These are phyloP conservation scores for Penicillium sp. DNA, from an alignment of 2,329 filamentous ascomycete genomes.

Conservation along the genomic window DNA sequence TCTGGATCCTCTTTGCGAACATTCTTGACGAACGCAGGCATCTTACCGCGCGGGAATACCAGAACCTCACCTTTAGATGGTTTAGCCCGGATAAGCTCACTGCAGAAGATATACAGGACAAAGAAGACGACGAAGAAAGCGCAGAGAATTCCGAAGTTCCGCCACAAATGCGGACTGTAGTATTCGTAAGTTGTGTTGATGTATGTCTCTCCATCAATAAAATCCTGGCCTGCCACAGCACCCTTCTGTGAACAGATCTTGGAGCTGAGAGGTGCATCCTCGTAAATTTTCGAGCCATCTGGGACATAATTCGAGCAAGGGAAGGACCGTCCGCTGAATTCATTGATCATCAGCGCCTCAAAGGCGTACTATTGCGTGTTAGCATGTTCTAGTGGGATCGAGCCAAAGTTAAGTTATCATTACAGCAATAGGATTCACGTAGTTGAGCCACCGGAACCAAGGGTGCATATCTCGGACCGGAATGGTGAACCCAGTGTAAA, in stretches of 20 bases:
- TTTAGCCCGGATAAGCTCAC: slow-evolving; percentile 54
- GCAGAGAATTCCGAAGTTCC: slow-evolving; percentile 59
- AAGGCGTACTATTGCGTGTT: slow-evolving; percentile 54
- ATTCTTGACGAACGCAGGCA: slow-evolving; percentile 40
- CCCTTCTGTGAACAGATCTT: slow-evolving; percentile 53
- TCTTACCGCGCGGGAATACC: slow-evolving; percentile 62
- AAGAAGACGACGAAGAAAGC: slow-evolving; percentile 55
- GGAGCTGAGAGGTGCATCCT: slow-evolving; percentile 28
- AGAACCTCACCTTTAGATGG: slow-evolving; percentile 67
- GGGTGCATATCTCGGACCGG: slow-evolving; percentile 57
- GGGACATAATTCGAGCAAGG: slow-evolving; percentile 42
- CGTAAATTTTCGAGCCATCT: slow-evolving; percentile 33
- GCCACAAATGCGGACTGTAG: slow-evolving; percentile 52
- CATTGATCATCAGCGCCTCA: slow-evolving; percentile 74
- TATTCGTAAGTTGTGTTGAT: slow-evolving; percentile 50
- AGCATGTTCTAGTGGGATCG: not conserved
- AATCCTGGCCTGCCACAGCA: slow-evolving; percentile 45
- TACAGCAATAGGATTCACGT: slow-evolving; percentile 62
- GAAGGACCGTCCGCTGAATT: slow-evolving; percentile 61
- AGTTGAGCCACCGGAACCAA: slow-evolving; percentile 79
- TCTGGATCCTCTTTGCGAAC: slow-evolving; percentile 20
- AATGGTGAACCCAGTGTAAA: slow-evolving; percentile 45
- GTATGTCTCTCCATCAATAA: slow-evolving; percentile 53
- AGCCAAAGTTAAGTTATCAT: slow-evolving; percentile 1
- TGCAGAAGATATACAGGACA: slow-evolving; percentile 51